These are phyloP conservation scores for Alternaria sp. DNA, from an alignment of 2,329 filamentous ascomycete species.

Conservation along the genomic window DNA sequence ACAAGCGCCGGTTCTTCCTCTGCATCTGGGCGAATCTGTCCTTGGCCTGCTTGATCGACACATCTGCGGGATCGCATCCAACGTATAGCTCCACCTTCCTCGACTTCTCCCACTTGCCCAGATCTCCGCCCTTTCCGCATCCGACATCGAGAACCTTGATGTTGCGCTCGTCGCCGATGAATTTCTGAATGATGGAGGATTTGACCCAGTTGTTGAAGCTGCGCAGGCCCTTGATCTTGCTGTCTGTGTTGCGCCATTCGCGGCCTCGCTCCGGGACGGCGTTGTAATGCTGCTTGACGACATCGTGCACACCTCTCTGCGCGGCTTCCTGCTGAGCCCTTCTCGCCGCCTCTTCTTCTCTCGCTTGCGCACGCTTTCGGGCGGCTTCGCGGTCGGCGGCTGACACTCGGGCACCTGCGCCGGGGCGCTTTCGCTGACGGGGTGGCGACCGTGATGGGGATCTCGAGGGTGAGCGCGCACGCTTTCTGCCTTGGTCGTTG, in stretches of 20 bases:
- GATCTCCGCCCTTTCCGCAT: slow-evolving; percentile 94
- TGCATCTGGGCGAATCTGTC: slow-evolving; percentile 81
- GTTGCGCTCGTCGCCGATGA: slow-evolving; percentile 60
- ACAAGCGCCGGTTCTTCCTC: slow-evolving; percentile 66
- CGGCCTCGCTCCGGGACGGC: slow-evolving; percentile 90
- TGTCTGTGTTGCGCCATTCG: slow-evolving; percentile 93
- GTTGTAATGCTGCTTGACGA: slow-evolving; percentile 95
- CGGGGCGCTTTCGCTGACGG: slow-evolving; percentile 70
- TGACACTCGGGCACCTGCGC: slow-evolving; percentile 63
- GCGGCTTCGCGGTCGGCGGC: slow-evolving; percentile 72
- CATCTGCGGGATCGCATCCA: slow-evolving; percentile 88
- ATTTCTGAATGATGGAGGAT: slow-evolving; percentile 95
- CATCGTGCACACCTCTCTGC: slow-evolving; percentile 73
- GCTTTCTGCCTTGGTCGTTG: slow-evolving; percentile 31
- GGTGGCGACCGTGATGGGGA: slow-evolving; percentile 54
- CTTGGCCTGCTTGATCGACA: slow-evolving; percentile 88
- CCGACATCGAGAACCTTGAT: slow-evolving; percentile 90
- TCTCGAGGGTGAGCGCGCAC: slow-evolving; percentile 42
- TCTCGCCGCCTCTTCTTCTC: slow-evolving; percentile 56
- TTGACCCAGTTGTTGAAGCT: slow-evolving; percentile 99
- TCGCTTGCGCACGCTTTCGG: slow-evolving; percentile 57
- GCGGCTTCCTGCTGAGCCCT: slow-evolving; percentile 48
- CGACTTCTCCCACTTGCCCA: slow-evolving; percentile 95
- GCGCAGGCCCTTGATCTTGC: slow-evolving; percentile 90
- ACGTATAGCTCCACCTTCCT: slow-evolving; percentile 92